Percentiles rank a stretch among this genome's conserved stretches.
These are phyloP conservation scores for Diaporthe eres DNA, from an alignment of 2,329 filamentous ascomycete species.

Conservation along the genomic window DNA sequence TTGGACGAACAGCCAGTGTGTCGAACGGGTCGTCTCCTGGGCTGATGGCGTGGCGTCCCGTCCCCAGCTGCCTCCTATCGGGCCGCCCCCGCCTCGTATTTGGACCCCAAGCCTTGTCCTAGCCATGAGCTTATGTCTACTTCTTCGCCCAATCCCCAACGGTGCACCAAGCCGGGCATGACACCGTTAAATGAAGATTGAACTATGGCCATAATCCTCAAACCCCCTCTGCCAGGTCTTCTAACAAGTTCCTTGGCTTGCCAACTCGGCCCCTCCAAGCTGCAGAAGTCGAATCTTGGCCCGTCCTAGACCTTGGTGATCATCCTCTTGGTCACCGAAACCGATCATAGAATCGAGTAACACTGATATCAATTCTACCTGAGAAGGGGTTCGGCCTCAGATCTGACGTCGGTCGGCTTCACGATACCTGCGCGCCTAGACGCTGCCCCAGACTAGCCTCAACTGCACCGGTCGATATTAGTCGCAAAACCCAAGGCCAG, in stretches of 20 bases:
- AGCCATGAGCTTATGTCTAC: conserved; percentile 13
- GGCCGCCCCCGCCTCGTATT: conserved; percentile 18
- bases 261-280: neutral
- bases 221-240: neutral
- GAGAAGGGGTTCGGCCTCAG: neutral
- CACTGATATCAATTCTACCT: neutral
- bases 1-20: neutral
- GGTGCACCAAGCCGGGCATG: neutral
- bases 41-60: conserved; percentile 6
- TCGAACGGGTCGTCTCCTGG: neutral
- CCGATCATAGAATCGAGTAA: neutral
- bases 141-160: conserved; percentile 1
- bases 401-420: neutral
- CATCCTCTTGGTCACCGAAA: neutral
- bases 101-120: neutral
- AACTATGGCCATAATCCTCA: neutral
- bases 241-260: neutral
- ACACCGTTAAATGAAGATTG: neutral
- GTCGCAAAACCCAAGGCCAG: neutral
- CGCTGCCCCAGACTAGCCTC: neutral
- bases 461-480: neutral
- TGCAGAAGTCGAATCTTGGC: conserved; percentile 6
- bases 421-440: neutral
- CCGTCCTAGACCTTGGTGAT: neutral
- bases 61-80: neutral